Evolutionary conservation across 1,284 basidiomycete species (phyloP).

Genomic region (Nidula niveotomentosa): DNA sequence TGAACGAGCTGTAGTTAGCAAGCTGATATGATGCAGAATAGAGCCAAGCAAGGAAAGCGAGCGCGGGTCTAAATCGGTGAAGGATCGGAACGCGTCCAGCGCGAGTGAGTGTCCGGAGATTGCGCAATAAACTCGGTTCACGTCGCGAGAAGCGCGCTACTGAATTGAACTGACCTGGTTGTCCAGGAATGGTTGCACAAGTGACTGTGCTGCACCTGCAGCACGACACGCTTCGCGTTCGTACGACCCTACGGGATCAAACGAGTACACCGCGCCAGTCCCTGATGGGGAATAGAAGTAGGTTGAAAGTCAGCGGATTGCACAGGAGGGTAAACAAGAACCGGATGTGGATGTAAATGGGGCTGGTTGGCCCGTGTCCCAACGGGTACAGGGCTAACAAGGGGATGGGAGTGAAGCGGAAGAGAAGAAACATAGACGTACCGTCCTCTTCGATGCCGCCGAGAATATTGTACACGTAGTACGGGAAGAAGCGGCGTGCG

Average conservation of each 20-base stretch:
- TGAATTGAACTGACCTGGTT: slow-evolving; percentile 72
- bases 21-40: no score
- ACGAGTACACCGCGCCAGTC: slow-evolving; percentile 94
- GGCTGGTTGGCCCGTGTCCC: slow-evolving; percentile 1
- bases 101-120: slow-evolving; percentile 10
- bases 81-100: slow-evolving; percentile 36
- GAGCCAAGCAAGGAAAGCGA: slow-evolving; percentile 1
- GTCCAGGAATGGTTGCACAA: slow-evolving; percentile 95
- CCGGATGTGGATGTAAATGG: slow-evolving; percentile 1
- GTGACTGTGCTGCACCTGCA: slow-evolving; percentile 86
- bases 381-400: slow-evolving; percentile 1
- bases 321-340: slow-evolving; percentile 2
- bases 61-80: slow-evolving; percentile 43
- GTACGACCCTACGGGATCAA: slow-evolving; percentile 95
- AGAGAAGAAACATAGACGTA: slow-evolving; percentile 36
- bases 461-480: slow-evolving; percentile 94
- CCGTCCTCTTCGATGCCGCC: slow-evolving; percentile 94
- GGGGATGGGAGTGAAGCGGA: slow-evolving; percentile 1
- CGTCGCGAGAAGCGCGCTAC: neutral
- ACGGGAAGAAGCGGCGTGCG: slow-evolving; percentile 92
- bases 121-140: slow-evolving; percentile 3
- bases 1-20: no score
- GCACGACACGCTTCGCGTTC: slow-evolving; percentile 94
- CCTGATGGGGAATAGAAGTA: slow-evolving; percentile 44
- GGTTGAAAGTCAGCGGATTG: slow-evolving; percentile 9